Evolutionary conservation across 352 stramenopile species (phyloP).

Genomic region (Pythium vanterpoolii): DNA sequence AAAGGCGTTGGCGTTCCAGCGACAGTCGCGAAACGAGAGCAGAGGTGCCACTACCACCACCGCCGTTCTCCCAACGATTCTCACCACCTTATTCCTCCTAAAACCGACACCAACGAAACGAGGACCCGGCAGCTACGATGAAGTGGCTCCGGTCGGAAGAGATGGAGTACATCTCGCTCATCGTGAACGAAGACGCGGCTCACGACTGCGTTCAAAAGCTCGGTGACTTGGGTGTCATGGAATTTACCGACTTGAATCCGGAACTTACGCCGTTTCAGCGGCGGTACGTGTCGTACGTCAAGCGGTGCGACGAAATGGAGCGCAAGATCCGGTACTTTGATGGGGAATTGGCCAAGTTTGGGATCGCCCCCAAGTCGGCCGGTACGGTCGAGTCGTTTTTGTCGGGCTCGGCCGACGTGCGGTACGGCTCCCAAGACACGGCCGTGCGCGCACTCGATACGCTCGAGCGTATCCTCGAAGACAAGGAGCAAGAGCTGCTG

Average conservation of each 20-base stretch:
- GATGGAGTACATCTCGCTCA: conserved; percentile 99
- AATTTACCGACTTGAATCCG: conserved; percentile 99
- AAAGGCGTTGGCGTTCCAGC: not conserved
- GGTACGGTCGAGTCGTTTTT: conserved; percentile 80
- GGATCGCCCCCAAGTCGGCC: conserved; percentile 71
- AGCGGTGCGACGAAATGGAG: conserved; percentile 99
- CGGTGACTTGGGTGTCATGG: conserved; percentile 94
- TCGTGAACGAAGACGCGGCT: conserved; percentile 97
- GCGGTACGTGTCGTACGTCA: conserved; percentile 98
- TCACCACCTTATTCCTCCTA: not conserved
- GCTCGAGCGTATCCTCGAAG: conserved; percentile 94
- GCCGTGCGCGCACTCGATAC: conserved; percentile 89
- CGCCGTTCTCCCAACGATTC: not conserved
- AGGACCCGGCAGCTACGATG: conserved; percentile 33
- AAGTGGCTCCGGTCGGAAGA: conserved; percentile 98
- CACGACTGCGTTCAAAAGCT: conserved; percentile 97
- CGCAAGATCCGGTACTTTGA: conserved; percentile 97
- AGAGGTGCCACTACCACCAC: not conserved
- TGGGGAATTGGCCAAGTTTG: conserved; percentile 93
- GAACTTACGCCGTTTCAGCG: conserved; percentile 98
- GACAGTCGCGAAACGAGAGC: too few relatives aligned
- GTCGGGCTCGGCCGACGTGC: conserved; percentile 62
- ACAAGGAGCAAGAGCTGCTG: conserved; percentile 94
- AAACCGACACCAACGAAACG: not conserved
- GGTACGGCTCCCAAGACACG: conserved; percentile 80